Base-by-base conservation (phyloP, 352 stramenopile species). In the Phytophthora colocasiae region DNA sequence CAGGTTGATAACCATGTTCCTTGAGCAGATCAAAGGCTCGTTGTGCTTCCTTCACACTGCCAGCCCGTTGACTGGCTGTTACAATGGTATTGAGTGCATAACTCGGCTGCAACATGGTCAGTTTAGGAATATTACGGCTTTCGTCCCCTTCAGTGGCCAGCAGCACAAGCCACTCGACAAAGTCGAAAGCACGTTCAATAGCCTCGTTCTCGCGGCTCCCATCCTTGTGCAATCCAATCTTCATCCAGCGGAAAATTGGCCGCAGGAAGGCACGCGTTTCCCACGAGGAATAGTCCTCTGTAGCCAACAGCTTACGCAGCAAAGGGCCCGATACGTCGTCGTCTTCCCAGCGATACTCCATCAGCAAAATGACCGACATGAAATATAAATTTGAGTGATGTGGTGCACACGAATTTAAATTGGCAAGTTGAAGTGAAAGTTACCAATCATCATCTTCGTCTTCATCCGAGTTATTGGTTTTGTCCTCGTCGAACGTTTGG, bases 21-120 rank as follows among this genome's bases (percentile, higher is more conserved):
- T 65, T 15, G 1, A 89, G 50, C 54, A 89, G 43, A 11, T 86
- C 67, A 43, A 93, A 93, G 19, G 82, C 85, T 58, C 82, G 81
- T 52, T 77, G 62, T 2, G 85, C 85, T n/a, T 90, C 83, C 14
- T 54, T 29, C 15, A 84, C 69, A 41, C 80, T 89, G 1, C 83
- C 81, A 9, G 75, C 82, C 14, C 82, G 82, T 61, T 93, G 85
- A 51, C 85, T 93, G 39, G 82, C 76, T 9, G 85, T 91, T 11
- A 93, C 81, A 41, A 93, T 89, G 38, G 85, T 90, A 43, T 93
- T 93, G 53, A 91, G 75, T 26, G 85, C 85, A 56, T 93, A 91
- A 39, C 73, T 90, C 8, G 82, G 80, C 56, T 93, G 82, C 22
- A 93, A 49, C 14, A 61, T 56, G 3, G 67, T 48, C 26, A 90